These are phyloP conservation scores for Euphorbia tirucalli DNA, from an alignment of 345 rosid genomes.

Conservation along the genomic window DNA sequence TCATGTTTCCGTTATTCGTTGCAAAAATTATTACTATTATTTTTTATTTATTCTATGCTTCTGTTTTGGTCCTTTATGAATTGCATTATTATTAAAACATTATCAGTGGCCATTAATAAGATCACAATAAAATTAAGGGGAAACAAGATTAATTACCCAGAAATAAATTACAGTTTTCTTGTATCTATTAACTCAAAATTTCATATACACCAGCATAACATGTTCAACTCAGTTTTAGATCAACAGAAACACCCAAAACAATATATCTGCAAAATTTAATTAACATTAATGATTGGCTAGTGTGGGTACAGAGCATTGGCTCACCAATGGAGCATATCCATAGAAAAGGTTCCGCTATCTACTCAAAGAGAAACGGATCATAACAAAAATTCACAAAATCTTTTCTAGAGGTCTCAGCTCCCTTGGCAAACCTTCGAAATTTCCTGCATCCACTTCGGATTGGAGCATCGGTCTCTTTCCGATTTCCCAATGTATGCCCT, in stretches of 20 bases:
- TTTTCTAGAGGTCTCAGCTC: constrained; percentile 69
- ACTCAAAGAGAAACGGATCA: neutral
- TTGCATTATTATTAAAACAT: neutral
- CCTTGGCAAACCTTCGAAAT: constrained; percentile 58
- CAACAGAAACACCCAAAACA: neutral
- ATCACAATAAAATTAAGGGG: too few species aligned
- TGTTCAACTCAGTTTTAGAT: neutral
- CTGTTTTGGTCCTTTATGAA: neutral
- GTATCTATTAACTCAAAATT: neutral
- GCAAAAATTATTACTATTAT: neutral
- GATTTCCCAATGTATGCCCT: constrained; percentile 63
- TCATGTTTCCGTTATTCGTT: neutral
- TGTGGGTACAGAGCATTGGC: neutral
- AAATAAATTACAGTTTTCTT: too few species aligned
- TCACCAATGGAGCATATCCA: neutral
- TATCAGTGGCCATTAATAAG: too few species aligned
- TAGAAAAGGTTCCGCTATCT: neutral
- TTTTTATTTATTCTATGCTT: too few species aligned
- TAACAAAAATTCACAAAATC: constrained; percentile 40
- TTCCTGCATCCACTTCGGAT: constrained; percentile 63
- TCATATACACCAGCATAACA: neutral
- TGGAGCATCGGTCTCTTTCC: constrained; percentile 79
- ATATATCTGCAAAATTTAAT: neutral
- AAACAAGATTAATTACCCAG: too few species aligned
- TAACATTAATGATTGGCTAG: neutral